phyloP scores from a whole-genome alignment of 2,329 filamentous ascomycete species.

The Amauroascus niger region DNA sequence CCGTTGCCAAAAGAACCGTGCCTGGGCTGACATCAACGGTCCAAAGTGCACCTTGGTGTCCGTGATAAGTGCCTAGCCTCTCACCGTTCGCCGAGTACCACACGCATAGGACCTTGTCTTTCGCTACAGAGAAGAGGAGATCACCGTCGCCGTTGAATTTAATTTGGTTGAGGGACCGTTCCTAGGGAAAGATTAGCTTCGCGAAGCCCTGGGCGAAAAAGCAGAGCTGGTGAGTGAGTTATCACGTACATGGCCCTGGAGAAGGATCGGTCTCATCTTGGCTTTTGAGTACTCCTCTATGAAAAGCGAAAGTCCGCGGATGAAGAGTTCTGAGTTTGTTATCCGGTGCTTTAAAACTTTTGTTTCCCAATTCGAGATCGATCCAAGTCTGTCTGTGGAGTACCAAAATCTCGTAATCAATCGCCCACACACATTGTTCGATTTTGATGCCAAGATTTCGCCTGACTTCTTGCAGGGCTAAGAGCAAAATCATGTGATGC shows the following conservation, averaged over 20 bases:
- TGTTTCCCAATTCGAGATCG: background rate
- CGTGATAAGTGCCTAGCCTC: constrained; percentile 89
- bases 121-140: constrained; percentile 87
- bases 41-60: constrained; percentile 97
- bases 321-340: background rate
- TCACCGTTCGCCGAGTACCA: constrained; percentile 99
- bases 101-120: constrained; percentile 92
- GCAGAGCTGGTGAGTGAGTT: constrained; percentile 2
- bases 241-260: constrained; percentile 71
- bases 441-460: constrained; percentile 13
- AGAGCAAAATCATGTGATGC: background rate
- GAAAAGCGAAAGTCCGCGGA: background rate
- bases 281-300: constrained; percentile 14
- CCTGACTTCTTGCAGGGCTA: background rate
- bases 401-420: constrained; percentile 5
- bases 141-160: constrained; percentile 95
- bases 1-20: constrained; percentile 81
- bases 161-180: constrained; percentile 91
- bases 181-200: constrained; percentile 38
- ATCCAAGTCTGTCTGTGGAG: constrained; percentile 2
- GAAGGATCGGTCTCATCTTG: constrained; percentile 91
- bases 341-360: background rate
- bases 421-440: constrained; percentile 7
- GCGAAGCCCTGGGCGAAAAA: background rate
- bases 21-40: constrained; percentile 94